Evolutionary conservation across 768 basidiomycete genomes (phyloP).

Genomic region (Pisolithus microcarpus): DNA sequence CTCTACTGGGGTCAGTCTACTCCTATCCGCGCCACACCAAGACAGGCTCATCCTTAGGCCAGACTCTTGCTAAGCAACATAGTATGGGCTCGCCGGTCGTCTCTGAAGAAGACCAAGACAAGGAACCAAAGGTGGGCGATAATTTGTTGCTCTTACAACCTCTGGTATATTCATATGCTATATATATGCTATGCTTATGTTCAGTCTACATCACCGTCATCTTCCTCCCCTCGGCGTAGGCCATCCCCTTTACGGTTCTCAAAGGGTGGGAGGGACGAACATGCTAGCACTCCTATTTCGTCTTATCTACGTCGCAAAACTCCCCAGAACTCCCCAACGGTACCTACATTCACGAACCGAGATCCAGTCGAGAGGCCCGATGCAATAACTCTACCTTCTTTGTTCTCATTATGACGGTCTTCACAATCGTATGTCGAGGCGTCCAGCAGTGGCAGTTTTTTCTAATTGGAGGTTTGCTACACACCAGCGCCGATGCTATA

Average conservation of each 20-base stretch:
- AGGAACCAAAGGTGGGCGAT: constrained; percentile 28
- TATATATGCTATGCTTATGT: constrained; percentile 26
- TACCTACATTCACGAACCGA: constrained; percentile 50
- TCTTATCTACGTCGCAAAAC: constrained; percentile 74
- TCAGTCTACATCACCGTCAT: constrained; percentile 30
- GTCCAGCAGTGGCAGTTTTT: no score
- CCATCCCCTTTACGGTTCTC: constrained; percentile 40
- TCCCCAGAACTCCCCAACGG: constrained; percentile 64
- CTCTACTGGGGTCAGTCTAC: constrained; percentile 20
- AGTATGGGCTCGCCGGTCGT: constrained; percentile 36
- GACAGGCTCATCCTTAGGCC: not conserved
- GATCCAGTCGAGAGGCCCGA: constrained; percentile 25
- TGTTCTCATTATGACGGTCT: constrained; percentile 52
- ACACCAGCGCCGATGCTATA: not conserved
- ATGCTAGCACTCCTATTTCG: constrained; percentile 71
- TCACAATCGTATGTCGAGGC: constrained; percentile 36
- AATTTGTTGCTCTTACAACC: constrained; percentile 12
- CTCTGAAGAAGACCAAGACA: constrained; percentile 20
- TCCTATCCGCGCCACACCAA: not conserved
- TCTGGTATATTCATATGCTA: constrained; percentile 30
- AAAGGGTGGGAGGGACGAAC: constrained; percentile 46
- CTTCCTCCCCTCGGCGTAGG: constrained; percentile 38
- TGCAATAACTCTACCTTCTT: constrained; percentile 13
- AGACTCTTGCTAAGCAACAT: constrained; percentile 40
- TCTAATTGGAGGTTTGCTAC: not conserved